A percentile compares a stretch with the other conserved stretches of the same genome.
Evolutionary conservation across 1,139 yeast genomes (phyloP).

Genomic region (Geotrichum siamense): DNA sequence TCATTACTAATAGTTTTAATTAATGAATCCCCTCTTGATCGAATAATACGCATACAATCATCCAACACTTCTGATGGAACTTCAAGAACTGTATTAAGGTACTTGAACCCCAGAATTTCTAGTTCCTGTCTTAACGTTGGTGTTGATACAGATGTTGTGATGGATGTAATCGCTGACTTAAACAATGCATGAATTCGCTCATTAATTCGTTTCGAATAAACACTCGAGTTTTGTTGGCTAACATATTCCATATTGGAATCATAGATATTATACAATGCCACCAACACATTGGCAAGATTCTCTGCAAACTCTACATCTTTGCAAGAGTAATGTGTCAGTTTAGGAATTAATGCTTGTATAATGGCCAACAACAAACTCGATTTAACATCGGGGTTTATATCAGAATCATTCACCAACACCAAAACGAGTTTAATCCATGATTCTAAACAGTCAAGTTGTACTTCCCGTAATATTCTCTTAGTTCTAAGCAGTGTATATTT

Average conservation of each 20-base stretch:
- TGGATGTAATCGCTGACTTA: conserved; percentile 66
- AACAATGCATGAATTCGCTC: conserved; percentile 62
- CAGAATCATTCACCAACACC: conserved; percentile 58
- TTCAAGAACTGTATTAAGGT: conserved; percentile 34
- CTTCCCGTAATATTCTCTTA: conserved; percentile 28
- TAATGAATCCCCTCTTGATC: conserved; percentile 53
- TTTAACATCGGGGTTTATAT: conserved; percentile 38
- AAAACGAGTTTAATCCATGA: conserved; percentile 82
- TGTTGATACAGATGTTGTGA: conserved; percentile 61
- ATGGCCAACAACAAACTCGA: conserved; percentile 66
- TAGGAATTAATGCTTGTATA: conserved; percentile 68
- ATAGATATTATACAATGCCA: conserved; percentile 59
- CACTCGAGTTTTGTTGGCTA: conserved; percentile 21
- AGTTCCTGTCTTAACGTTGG: conserved; percentile 67
- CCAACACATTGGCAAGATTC: conserved; percentile 69
- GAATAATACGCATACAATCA: conserved; percentile 40
- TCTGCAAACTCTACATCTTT: conserved; percentile 61
- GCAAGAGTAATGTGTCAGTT: conserved; percentile 65
- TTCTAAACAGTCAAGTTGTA: conserved; percentile 57
- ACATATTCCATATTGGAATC: conserved; percentile 38
- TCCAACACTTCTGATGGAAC: conserved; percentile 2
- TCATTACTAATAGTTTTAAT: conserved; percentile 67
- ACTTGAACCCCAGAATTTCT: conserved; percentile 64
- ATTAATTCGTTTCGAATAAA: conserved; percentile 1
- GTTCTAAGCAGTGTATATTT: conserved; percentile 20